phyloP scores from a whole-genome alignment of 192 early-diverging fungal species.

The Bifiguratus adelaidae region DNA sequence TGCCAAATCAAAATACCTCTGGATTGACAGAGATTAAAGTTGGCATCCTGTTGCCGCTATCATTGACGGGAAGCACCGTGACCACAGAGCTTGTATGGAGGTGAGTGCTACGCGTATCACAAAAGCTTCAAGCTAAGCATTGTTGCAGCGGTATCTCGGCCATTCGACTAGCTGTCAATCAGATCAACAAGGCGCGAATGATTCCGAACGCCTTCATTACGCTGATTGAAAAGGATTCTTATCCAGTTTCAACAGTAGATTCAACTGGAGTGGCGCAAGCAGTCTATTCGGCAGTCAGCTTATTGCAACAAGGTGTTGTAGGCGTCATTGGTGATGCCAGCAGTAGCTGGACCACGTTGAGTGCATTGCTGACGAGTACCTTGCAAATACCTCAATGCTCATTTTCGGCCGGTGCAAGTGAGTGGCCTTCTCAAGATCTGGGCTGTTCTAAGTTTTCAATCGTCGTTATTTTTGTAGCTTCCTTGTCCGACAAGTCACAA shows the following conservation, averaged over 20 bases:
- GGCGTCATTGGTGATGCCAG: slow-evolving; percentile 40
- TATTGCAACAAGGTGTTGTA: slow-evolving; percentile 35
- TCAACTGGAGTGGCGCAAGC: slow-evolving; percentile 33
- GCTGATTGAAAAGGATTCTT: slow-evolving; percentile 35
- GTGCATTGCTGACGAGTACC: slow-evolving; percentile 30
- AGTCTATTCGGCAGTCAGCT: slow-evolving; percentile 31
- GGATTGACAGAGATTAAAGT: too few relatives aligned
- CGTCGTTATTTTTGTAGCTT: slow-evolving; percentile 13
- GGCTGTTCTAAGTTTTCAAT: background rate
- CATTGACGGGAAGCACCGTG: slow-evolving; percentile 13
- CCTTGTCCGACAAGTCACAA: slow-evolving; percentile 33
- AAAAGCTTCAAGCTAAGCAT: background rate
- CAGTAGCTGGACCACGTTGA: slow-evolving; percentile 30
- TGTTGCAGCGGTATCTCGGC: slow-evolving; percentile 31
- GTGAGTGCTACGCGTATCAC: slow-evolving; percentile 4
- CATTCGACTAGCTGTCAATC: slow-evolving; percentile 32
- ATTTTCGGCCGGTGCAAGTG: slow-evolving; percentile 35
- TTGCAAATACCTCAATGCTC: slow-evolving; percentile 40
- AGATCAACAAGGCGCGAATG: slow-evolving; percentile 28
- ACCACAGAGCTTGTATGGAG: slow-evolving; percentile 24
- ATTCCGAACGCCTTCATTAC: slow-evolving; percentile 37
- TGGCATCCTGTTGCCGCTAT: slow-evolving; percentile 19
- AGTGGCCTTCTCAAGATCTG: background rate
- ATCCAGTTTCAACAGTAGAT: slow-evolving; percentile 22
- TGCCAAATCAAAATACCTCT: too few relatives aligned